These are phyloP conservation scores for Thermothielavioides terrestris DNA, from an alignment of 495 filamentous ascomycete species.

Conservation along the genomic window DNA sequence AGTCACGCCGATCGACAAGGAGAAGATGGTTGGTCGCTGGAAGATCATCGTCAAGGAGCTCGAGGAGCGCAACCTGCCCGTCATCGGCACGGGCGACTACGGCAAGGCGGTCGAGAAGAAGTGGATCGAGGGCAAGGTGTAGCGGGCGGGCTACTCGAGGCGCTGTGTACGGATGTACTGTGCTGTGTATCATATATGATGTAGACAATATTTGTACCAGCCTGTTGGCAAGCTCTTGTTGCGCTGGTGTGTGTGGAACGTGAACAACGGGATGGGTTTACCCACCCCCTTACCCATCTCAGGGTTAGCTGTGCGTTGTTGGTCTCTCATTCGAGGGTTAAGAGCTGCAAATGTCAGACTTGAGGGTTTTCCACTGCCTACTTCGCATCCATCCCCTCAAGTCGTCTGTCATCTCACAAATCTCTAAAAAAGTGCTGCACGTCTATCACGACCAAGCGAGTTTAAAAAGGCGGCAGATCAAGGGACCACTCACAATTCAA, in stretches of 20 bases:
- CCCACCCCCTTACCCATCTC: too few relatives aligned
- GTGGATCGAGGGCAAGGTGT: slow-evolving; percentile 19
- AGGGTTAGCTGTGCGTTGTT: not conserved
- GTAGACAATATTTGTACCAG: slow-evolving; percentile 10
- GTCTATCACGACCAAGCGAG: too few relatives aligned
- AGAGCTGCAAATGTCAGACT: too few relatives aligned
- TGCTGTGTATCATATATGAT: slow-evolving; percentile 18
- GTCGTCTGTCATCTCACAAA: too few relatives aligned
- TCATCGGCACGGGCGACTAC: slow-evolving; percentile 27
- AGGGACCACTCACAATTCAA: too few relatives aligned
- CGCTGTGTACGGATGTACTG: not conserved
- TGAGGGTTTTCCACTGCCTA: too few relatives aligned
- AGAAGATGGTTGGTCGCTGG: slow-evolving; percentile 70
- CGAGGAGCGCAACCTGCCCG: slow-evolving; percentile 49
- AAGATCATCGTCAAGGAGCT: slow-evolving; percentile 75
- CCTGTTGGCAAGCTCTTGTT: not conserved
- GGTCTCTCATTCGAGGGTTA: too few relatives aligned
- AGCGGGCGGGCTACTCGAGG: not conserved
- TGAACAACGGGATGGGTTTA: not conserved
- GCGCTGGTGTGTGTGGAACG: not conserved
- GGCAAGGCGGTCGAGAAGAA: slow-evolving; percentile 22
- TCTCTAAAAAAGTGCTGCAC: too few relatives aligned
- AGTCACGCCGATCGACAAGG: slow-evolving; percentile 58
- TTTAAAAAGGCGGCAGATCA: too few relatives aligned
- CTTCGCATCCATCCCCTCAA: too few relatives aligned